Base-by-base conservation (phyloP, 208 protist genomes). In the Trypanosoma scelopori region DNA sequence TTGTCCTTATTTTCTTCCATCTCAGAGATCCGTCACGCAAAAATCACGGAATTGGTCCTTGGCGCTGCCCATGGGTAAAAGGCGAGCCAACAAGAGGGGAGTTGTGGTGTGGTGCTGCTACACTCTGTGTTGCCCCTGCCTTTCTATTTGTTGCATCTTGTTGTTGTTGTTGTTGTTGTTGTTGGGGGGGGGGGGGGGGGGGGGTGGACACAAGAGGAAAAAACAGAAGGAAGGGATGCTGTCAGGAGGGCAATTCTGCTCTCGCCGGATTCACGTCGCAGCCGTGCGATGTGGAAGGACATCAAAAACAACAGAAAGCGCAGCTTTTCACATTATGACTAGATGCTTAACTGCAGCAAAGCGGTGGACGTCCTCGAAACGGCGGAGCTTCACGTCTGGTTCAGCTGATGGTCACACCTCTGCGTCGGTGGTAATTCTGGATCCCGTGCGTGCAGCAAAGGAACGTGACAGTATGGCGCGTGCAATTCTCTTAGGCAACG, bases 381-480 rank as follows among this genome's bases (percentile, higher is more conserved):
- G 63, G 39, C 43, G 42, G 43, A 49, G 69, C 30, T 69, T 69
- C 52, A 22, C 39, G 6, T 58, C 59, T 22, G 25, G 22, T 16
- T 35, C 15, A 58, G 63, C 48, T 0, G 85, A 91, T 65, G 75
- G 69, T 30, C 58, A 65, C 59, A 79, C 82, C 1, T 63, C 72
- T 1, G 82, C 85, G 12, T 88, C 82, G 22, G 47, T 88, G 15
- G 85, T 91, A 39, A 61, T 88, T 23, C 74, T 78, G 5, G 75
- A 91, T 53, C 74, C 82, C 3, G 74, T 76, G 63, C 30, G 51
- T 47, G 76, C 79, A 1, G 79, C 80, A 20, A 78, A 79, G 65
- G 79, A 89, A 69, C 82, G 85, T n/a, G 80, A 89, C 56, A 79
- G 77, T 43, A 64, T 83, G 32, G 84, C 87, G 1, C 79, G 84